Percentiles rank a stretch among this genome's conserved stretches.
Evolutionary conservation across 768 basidiomycete species (phyloP).

Genomic region (Amanita exitialis): DNA sequence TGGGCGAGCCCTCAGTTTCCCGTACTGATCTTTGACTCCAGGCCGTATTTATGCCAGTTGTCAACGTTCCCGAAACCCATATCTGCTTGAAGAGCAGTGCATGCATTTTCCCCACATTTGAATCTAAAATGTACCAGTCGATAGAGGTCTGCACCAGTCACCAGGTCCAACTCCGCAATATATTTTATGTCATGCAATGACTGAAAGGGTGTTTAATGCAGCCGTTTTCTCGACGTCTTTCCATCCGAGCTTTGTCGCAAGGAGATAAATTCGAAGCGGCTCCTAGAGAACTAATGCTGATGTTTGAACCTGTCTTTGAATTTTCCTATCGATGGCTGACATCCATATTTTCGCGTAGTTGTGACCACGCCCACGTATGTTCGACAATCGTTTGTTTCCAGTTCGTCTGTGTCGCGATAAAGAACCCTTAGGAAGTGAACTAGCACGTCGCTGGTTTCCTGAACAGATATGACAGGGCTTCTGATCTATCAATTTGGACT

Average conservation of each 20-base stretch:
- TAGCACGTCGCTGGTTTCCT: slow-evolving; percentile 9
- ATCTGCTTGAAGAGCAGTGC: not conserved
- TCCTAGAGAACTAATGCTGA: not conserved
- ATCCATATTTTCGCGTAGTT: not conserved
- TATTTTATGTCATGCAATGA: not conserved
- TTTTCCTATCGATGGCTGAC: not conserved
- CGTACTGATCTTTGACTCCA: too few species aligned
- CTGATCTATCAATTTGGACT: not conserved
- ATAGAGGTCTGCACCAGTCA: not conserved
- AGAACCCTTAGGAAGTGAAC: slow-evolving; percentile 3
- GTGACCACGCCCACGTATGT: not conserved
- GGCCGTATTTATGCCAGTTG: not conserved
- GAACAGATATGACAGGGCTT: slow-evolving; percentile 6
- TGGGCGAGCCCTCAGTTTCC: not conserved
- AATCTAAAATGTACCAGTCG: not conserved
- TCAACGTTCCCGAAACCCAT: not conserved
- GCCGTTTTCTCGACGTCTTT: not conserved
- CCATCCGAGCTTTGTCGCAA: not conserved
- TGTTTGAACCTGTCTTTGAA: not conserved
- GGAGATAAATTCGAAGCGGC: not conserved
- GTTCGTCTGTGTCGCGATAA: slow-evolving; percentile 2
- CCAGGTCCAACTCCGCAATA: not conserved
- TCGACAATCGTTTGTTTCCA: not conserved
- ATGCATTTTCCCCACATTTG: not conserved
- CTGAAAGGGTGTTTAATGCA: not conserved